Conservation (phyloP, 345 rosid species). For the Populus euphratica region DNA sequence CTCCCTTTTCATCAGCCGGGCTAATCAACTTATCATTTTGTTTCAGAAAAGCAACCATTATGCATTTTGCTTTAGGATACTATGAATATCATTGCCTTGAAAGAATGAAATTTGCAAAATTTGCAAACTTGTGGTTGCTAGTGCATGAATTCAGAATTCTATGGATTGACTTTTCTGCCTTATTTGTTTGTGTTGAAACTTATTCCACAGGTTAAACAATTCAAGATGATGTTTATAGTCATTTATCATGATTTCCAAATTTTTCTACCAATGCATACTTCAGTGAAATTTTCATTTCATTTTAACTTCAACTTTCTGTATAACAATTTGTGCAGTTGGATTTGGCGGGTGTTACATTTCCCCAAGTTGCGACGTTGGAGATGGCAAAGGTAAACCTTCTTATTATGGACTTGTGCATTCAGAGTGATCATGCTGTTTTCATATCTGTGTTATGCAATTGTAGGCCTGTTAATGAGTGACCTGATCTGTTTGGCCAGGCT, state of each 20-base stretch:
- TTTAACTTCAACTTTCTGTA: conserved; percentile 11
- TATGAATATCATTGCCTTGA: neutral
- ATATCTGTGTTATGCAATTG: neutral
- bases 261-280: conserved; percentile 1
- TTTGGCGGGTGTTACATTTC: conserved; percentile 58
- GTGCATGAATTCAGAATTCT: neutral
- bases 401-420: neutral
- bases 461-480: neutral
- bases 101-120: neutral
- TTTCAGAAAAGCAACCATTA: neutral
- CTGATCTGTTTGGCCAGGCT: neutral
- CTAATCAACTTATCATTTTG: neutral
- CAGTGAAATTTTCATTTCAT: neutral
- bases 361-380: conserved; percentile 38
- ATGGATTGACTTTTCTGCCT: neutral
- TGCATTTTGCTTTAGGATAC: neutral
- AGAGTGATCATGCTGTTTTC: neutral
- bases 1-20: conserved; percentile 4
- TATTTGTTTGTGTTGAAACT: neutral
- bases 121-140: neutral
- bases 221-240: neutral
- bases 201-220: neutral
- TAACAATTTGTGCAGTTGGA: conserved; percentile 57
- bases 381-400: conserved; percentile 44
- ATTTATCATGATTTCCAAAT: neutral